Evolutionary conservation across 768 basidiomycete genomes (phyloP).

Genomic region (Lentinula boryana): DNA sequence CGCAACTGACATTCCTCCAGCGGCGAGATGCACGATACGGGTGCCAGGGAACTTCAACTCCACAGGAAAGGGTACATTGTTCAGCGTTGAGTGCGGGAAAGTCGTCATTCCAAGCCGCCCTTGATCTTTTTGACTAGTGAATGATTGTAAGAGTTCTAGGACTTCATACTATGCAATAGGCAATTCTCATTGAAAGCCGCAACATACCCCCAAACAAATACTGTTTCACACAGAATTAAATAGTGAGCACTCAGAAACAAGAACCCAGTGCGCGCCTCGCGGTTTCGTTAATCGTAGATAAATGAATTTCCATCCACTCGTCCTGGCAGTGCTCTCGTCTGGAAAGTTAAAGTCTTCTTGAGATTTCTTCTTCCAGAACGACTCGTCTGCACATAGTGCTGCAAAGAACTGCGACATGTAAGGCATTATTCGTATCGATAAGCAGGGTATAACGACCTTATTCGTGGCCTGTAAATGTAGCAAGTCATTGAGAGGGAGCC

Average conservation of each 20-base stretch:
- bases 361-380: conserved; percentile 72
- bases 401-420: conserved; percentile 42
- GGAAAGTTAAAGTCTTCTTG: conserved; percentile 75
- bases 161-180: conserved; percentile 1
- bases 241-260: background rate
- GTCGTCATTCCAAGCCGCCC: conserved; percentile 56
- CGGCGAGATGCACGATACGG: conserved; percentile 66
- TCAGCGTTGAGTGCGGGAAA: conserved; percentile 24
- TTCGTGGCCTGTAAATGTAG: conserved; percentile 55
- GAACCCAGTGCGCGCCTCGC: conserved; percentile 46
- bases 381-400: conserved; percentile 58
- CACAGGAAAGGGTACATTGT: conserved; percentile 56
- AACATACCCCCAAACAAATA: conserved; percentile 49
- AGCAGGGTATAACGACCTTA: conserved; percentile 27
- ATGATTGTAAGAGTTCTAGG: background rate
- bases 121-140: conserved; percentile 48
- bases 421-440: background rate
- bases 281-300: conserved; percentile 63
- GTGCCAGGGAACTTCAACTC: conserved; percentile 54
- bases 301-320: conserved; percentile 73
- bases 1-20: conserved; percentile 71
- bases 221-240: conserved; percentile 16
- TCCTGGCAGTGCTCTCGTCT: conserved; percentile 63
- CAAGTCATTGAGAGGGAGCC: conserved; percentile 48
- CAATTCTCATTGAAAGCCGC: background rate